Conservation (phyloP, 768 basidiomycete species). For the Polyporus arcularius region DNA sequence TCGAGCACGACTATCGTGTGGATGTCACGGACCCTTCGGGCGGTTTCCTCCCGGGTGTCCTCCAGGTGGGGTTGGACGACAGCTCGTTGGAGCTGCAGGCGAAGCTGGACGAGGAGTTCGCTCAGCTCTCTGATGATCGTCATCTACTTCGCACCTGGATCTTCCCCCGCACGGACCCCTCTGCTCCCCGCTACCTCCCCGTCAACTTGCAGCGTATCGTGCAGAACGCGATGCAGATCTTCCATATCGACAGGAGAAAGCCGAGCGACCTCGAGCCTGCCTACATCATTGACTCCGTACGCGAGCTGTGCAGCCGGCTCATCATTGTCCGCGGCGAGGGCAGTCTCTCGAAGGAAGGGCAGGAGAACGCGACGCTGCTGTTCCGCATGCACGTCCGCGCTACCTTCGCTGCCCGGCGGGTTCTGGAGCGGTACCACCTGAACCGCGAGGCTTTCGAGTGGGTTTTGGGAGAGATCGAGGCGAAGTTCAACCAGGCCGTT, state of each 20-base stretch:
- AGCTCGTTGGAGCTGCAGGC: constrained; percentile 80
- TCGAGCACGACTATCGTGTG: constrained; percentile 92
- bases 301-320: constrained; percentile 72
- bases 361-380: constrained; percentile 85
- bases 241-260: constrained; percentile 94
- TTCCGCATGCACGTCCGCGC: constrained; percentile 94
- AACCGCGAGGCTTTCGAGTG: constrained; percentile 96
- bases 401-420: constrained; percentile 82
- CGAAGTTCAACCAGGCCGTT: constrained; percentile 92
- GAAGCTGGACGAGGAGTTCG: constrained; percentile 79
- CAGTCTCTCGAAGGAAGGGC: constrained; percentile 69
- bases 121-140: constrained; percentile 72
- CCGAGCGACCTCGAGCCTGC: constrained; percentile 89
- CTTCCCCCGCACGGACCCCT: constrained; percentile 75
- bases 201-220: constrained; percentile 96
- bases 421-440: constrained; percentile 86
- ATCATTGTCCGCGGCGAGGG: constrained; percentile 90
- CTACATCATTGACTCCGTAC: constrained; percentile 81
- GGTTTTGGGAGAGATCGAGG: constrained; percentile 93
- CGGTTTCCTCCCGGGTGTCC: constrained; percentile 75
- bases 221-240: constrained; percentile 94
- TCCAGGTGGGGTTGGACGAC: constrained; percentile 89
- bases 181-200: constrained; percentile 81
- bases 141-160: constrained; percentile 75
- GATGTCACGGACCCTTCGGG: constrained; percentile 85